Evolutionary conservation across 805 yeast genomes (phyloP), one percentile per base, ranked within the genome.

Genomic region (Cyberlindnera subsufficiens): DNA sequence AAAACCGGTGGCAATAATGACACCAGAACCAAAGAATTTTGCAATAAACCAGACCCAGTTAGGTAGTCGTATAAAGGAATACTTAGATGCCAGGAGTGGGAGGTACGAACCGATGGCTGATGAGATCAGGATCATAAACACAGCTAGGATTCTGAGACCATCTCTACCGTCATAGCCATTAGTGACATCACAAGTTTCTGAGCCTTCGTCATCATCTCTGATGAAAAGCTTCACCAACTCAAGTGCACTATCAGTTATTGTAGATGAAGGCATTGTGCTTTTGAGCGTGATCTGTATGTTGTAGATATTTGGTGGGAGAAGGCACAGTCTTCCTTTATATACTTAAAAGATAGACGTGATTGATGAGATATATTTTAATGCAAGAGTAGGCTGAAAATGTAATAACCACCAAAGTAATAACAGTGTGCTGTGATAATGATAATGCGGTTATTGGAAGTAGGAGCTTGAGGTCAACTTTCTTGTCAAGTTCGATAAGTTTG

Each of bases 1-100:
- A 53, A 86, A 83, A 0, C 90, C 86, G 1, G 95, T 86, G 13
- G 91, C 86, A 11, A 86, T 72, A 55, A 86, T 86, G 38, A 86
- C 91, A 42, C 95, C 95, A 3, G 90, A 81, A 47, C 95, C 95
- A 58, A 86, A 86, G 62, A 73, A 84, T 55, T 82, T 84, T 39
- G 86, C 80, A 38, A 79, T 59, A 57, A 82, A 80, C 62, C 82
- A 82, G 49, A 78, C 72, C 77, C 78, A 72, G 13, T 70, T 54
- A 1, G 88, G 88, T 45, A 82, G 52, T 48, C 78, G 66, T 35
- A 82, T 68, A 51, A 72, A 72, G 0, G 86, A 77, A 53, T 74
- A 75, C 47, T 68, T 68, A 5, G 85, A 78, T 0, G 86, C 71
- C 29, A 82, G 57, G 2, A 82, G 59, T 1, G 89, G 89, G 63